phyloP scores from a whole-genome alignment of 257 asterid genomes.

The Lantana camara region DNA sequence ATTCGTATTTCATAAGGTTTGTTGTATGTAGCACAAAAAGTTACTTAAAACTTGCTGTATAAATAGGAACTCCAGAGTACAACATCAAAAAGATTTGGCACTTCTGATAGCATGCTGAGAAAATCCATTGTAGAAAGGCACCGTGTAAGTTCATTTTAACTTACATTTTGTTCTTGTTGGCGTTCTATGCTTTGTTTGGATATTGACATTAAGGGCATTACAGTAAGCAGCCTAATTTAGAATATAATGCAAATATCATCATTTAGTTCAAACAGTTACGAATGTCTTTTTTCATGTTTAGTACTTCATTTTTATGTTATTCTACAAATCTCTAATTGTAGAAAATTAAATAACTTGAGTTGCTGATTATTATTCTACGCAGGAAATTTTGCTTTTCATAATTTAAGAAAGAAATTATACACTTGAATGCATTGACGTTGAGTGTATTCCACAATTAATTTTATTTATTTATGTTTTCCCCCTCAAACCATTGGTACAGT shows the following conservation, averaged over 20 bases:
- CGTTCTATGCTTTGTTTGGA: conserved; percentile 20
- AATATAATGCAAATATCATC: not conserved
- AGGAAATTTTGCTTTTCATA: too few relatives aligned
- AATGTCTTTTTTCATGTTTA: too few relatives aligned
- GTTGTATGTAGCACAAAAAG: not conserved
- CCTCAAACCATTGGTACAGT: conserved; percentile 4
- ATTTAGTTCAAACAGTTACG: too few relatives aligned
- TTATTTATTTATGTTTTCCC: not conserved
- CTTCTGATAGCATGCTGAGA: conserved; percentile 43
- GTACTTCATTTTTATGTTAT: not conserved
- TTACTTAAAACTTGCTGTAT: conserved; percentile 7
- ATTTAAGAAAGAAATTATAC: too few relatives aligned
- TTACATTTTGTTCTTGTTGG: conserved; percentile 1
- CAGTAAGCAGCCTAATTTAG: not conserved
- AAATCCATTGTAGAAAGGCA: conserved; percentile 59
- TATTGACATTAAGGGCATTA: not conserved
- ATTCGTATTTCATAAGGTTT: conserved; percentile 9
- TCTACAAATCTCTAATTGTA: too few relatives aligned
- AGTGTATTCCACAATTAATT: not conserved
- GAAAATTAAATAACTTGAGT: too few relatives aligned
- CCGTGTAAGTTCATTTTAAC: conserved; percentile 43
- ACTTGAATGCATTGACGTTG: too few relatives aligned
- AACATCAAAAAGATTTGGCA: conserved; percentile 40
- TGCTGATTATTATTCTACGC: too few relatives aligned
- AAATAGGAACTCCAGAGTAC: conserved; percentile 48